Evolutionary conservation across 2,329 filamentous ascomycete species (phyloP).

Genomic region (Colletotrichum somersetense): DNA sequence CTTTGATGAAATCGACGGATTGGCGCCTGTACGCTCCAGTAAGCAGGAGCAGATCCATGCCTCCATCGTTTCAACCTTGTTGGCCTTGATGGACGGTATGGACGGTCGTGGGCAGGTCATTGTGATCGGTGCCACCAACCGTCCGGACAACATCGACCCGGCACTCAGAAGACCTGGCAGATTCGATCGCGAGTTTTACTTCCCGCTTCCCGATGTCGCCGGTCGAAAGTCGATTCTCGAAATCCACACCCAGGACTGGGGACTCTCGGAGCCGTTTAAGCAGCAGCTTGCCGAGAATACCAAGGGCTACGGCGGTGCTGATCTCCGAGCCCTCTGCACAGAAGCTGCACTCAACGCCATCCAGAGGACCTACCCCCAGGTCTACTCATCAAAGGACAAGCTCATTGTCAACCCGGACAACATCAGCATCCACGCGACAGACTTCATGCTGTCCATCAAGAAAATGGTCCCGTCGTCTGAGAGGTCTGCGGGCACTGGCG

Average conservation of each 20-base stretch:
- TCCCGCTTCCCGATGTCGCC: slow-evolving; percentile 86
- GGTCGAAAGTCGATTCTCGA: slow-evolving; percentile 89
- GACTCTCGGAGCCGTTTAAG: slow-evolving; percentile 84
- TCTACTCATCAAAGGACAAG: slow-evolving; percentile 92
- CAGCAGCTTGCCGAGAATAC: slow-evolving; percentile 86
- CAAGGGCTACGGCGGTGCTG: slow-evolving; percentile 96
- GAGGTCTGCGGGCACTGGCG: slow-evolving; percentile 86
- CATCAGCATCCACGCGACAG: slow-evolving; percentile 89
- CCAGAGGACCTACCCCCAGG: slow-evolving; percentile 94
- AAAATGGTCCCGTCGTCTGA: slow-evolving; percentile 97
- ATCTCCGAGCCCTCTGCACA: slow-evolving; percentile 92
- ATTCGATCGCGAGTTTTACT: slow-evolving; percentile 98
- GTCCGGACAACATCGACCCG: slow-evolving; percentile 95
- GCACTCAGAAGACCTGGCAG: slow-evolving; percentile 93
- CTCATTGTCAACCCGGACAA: slow-evolving; percentile 86
- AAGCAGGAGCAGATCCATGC: slow-evolving; percentile 99
- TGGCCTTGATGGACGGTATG: slow-evolving; percentile 98
- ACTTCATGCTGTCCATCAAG: slow-evolving; percentile 97
- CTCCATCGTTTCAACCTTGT: slow-evolving; percentile 94
- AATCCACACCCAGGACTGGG: slow-evolving; percentile 96
- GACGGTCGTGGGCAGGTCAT: slow-evolving; percentile 98
- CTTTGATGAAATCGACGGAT: slow-evolving; percentile 98
- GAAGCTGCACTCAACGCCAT: slow-evolving; percentile 97
- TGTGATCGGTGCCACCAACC: slow-evolving; percentile 98
- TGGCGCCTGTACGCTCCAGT: slow-evolving; percentile 95